Percentiles rank a stretch among this genome's conserved stretches.
Evolutionary conservation across 805 yeast species (phyloP).

Genomic region (Spathaspora girioi): DNA sequence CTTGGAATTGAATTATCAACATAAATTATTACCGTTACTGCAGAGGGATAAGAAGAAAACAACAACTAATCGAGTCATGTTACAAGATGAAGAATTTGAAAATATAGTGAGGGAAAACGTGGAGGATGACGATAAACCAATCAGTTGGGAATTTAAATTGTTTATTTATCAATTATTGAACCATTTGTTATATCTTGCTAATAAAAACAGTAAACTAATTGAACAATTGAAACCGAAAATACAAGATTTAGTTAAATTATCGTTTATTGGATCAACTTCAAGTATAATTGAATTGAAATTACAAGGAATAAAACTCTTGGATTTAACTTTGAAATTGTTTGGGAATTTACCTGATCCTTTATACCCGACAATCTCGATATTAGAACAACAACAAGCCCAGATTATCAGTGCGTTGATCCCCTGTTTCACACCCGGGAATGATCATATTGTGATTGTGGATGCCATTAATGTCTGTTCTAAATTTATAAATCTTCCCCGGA

Average conservation of each 20-base stretch:
- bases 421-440: conserved; percentile 71
- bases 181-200: conserved; percentile 38
- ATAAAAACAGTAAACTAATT: conserved; percentile 33
- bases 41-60: conserved; percentile 36
- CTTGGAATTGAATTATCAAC: conserved; percentile 35
- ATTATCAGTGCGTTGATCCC: conserved; percentile 87
- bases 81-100: conserved; percentile 39
- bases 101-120: conserved; percentile 34
- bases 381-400: conserved; percentile 94
- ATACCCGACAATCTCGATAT: conserved; percentile 62
- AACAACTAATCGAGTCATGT: conserved; percentile 20
- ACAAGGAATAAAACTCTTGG: conserved; percentile 64
- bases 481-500: conserved; percentile 50
- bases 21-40: conserved; percentile 37
- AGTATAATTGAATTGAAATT: conserved; percentile 57
- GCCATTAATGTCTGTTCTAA: conserved; percentile 79
- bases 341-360: conserved; percentile 67
- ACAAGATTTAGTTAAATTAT: conserved; percentile 67
- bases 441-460: conserved; percentile 66
- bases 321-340: conserved; percentile 56
- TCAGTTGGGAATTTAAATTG: conserved; percentile 54
- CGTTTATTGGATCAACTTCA: conserved; percentile 80
- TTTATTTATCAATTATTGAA: conserved; percentile 46
- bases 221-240: conserved; percentile 42
- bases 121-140: conserved; percentile 43